Evolutionary conservation across 1,284 basidiomycete genomes (phyloP).

Genomic region (Chondrostereum purpureum): DNA sequence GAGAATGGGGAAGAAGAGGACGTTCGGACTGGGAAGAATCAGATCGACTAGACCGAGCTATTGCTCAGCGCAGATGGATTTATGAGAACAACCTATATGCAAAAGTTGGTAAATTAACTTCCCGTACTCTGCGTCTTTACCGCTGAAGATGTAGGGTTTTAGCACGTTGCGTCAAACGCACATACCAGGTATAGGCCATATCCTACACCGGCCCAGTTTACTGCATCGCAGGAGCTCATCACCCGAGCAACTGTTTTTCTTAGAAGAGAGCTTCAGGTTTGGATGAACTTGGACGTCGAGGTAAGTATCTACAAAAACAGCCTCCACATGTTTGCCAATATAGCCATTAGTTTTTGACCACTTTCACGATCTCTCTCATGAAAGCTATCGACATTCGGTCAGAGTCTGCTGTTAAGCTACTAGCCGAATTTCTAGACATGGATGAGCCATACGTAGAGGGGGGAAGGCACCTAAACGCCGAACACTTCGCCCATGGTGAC

Average conservation of each 20-base stretch:
- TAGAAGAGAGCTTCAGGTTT: slow-evolving; percentile 78
- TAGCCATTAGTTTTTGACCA: slow-evolving; percentile 57
- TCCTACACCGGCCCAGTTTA: slow-evolving; percentile 74
- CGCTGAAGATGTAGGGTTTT: slow-evolving; percentile 9
- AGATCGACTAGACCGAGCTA: slow-evolving; percentile 60
- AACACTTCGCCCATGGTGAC: slow-evolving; percentile 86
- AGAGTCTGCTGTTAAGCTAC: slow-evolving; percentile 73
- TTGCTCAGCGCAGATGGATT: slow-evolving; percentile 26
- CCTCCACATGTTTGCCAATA: neutral
- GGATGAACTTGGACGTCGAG: slow-evolving; percentile 79
- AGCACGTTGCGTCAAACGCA: slow-evolving; percentile 84
- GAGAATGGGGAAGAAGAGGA: slow-evolving; percentile 50
- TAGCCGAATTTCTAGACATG: slow-evolving; percentile 83
- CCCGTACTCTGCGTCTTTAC: neutral
- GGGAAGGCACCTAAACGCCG: slow-evolving; percentile 62
- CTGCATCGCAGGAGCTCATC: slow-evolving; percentile 65
- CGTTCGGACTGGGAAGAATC: slow-evolving; percentile 45
- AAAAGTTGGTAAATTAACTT: slow-evolving; percentile 48
- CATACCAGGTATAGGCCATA: slow-evolving; percentile 78
- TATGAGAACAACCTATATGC: slow-evolving; percentile 49
- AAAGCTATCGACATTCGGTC: slow-evolving; percentile 84
- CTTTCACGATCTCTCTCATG: slow-evolving; percentile 79
- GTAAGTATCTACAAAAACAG: slow-evolving; percentile 32
- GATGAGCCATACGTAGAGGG: slow-evolving; percentile 50
- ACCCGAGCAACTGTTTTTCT: slow-evolving; percentile 70